Percentiles rank a stretch among this genome's conserved stretches.
These are phyloP conservation scores for Microbotryum scabiosae DNA, from an alignment of 1,284 basidiomycete species.

Conservation along the genomic window DNA sequence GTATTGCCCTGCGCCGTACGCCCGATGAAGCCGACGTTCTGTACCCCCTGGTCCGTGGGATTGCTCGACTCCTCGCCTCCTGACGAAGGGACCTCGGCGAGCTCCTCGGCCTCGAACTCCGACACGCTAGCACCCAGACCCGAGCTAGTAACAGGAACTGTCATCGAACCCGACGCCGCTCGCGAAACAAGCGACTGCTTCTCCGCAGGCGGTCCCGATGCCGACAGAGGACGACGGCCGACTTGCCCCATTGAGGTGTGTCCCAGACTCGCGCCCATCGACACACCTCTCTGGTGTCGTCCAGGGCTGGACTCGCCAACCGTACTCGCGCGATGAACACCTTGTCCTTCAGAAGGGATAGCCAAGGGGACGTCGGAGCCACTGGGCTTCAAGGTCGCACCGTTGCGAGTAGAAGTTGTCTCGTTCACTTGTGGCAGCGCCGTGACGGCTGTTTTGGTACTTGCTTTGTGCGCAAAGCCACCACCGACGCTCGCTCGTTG, in stretches of 20 bases:
- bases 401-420: background rate
- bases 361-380: slow-evolving; percentile 30
- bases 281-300: slow-evolving; percentile 22
- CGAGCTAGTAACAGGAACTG: no score
- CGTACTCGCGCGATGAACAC: slow-evolving; percentile 27
- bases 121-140: slow-evolving; percentile 10
- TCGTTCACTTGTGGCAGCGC: slow-evolving; percentile 34
- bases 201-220: no score
- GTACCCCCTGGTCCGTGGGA: slow-evolving; percentile 20
- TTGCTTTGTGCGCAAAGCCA: slow-evolving; percentile 52
- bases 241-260: background rate
- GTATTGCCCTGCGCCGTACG: slow-evolving; percentile 5
- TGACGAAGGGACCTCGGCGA: slow-evolving; percentile 45
- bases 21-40: slow-evolving; percentile 16
- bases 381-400: slow-evolving; percentile 2
- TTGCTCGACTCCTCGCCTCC: slow-evolving; percentile 16
- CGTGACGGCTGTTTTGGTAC: slow-evolving; percentile 26
- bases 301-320: slow-evolving; percentile 30
- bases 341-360: slow-evolving; percentile 24
- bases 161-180: slow-evolving; percentile 25
- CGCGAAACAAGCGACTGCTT: slow-evolving; percentile 14
- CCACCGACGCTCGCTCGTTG: slow-evolving; percentile 46
- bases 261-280: slow-evolving; percentile 15
- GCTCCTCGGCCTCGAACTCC: slow-evolving; percentile 22
- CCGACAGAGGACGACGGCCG: no score